Conservation (phyloP, 805 yeast species). For the Diddensiella caesifluorescens region DNA sequence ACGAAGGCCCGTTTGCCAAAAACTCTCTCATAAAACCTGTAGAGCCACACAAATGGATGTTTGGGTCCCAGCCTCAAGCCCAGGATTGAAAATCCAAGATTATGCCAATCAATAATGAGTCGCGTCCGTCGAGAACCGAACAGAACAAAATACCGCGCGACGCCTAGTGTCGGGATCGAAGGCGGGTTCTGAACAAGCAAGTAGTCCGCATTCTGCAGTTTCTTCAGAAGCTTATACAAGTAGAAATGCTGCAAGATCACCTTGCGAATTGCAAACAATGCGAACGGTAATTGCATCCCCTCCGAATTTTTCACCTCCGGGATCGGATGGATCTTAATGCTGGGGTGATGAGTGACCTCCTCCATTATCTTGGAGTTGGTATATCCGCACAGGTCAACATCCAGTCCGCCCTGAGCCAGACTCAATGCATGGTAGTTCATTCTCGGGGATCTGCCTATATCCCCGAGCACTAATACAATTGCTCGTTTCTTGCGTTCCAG, state of each 20-base stretch:
- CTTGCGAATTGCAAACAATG: constrained; percentile 54
- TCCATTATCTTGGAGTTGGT: constrained; percentile 25
- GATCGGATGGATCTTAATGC: constrained; percentile 30
- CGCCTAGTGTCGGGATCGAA: constrained; percentile 69
- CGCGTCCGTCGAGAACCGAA: constrained; percentile 48
- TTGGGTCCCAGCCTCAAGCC: constrained; percentile 51
- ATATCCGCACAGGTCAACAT: constrained; percentile 84
- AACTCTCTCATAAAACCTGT: constrained; percentile 56
- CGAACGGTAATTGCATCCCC: constrained; percentile 41
- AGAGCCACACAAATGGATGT: constrained; percentile 58
- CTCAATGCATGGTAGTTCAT: constrained; percentile 87
- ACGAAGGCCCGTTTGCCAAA: constrained; percentile 62
- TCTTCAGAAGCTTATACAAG: constrained; percentile 45
- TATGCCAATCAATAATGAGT: constrained; percentile 93
- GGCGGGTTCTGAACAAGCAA: constrained; percentile 86
- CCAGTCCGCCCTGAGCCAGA: constrained; percentile 60
- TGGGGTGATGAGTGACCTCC: constrained; percentile 18
- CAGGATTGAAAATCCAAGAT: constrained; percentile 78
- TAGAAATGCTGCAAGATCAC: constrained; percentile 50
- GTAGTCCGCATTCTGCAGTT: constrained; percentile 56
- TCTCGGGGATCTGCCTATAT: constrained; percentile 90
- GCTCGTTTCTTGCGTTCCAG: constrained; percentile 44
- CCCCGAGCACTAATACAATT: constrained; percentile 82
- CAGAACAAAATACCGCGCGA: constrained; percentile 51
- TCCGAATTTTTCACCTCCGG: constrained; percentile 23